Conservation (phyloP, 2,329 filamentous ascomycete genomes). For the Curvularia spicifera region DNA sequence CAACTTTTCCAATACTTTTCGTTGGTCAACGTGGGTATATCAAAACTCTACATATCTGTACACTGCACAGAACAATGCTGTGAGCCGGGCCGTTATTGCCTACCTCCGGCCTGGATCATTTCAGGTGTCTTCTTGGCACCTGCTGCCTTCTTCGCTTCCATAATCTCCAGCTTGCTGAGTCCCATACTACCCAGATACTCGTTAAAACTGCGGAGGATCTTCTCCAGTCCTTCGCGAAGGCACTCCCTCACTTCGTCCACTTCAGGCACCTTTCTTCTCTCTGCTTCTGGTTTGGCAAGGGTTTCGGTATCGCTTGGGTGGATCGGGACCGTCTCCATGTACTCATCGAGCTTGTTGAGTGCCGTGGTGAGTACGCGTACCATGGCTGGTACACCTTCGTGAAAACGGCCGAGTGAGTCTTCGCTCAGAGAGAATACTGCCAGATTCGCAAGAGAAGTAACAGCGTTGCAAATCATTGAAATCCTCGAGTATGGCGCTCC, state of each 20-base stretch:
- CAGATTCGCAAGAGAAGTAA: slow-evolving; percentile 72
- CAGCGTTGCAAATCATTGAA: slow-evolving; percentile 56
- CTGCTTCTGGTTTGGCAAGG: slow-evolving; percentile 52
- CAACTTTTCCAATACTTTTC: background rate
- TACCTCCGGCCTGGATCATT: slow-evolving; percentile 28
- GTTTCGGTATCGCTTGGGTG: slow-evolving; percentile 82
- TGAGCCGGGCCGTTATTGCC: background rate
- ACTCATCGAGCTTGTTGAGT: slow-evolving; percentile 71
- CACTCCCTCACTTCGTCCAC: slow-evolving; percentile 73
- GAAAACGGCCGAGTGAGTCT: slow-evolving; percentile 85
- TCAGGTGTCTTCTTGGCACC: slow-evolving; percentile 27
- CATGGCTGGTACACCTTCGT: slow-evolving; percentile 76
- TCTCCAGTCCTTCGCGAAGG: slow-evolving; percentile 68
- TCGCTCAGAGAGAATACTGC: slow-evolving; percentile 77
- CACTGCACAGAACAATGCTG: background rate
- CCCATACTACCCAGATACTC: slow-evolving; percentile 75
- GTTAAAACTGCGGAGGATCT: slow-evolving; percentile 74
- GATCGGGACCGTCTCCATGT: slow-evolving; percentile 64
- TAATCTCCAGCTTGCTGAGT: slow-evolving; percentile 72
- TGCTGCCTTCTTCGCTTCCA: slow-evolving; percentile 58
- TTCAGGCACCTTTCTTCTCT: slow-evolving; percentile 60
- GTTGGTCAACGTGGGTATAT: slow-evolving; percentile 1
- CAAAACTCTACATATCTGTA: slow-evolving; percentile 6
- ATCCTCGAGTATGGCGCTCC: slow-evolving; percentile 74
- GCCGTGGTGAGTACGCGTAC: slow-evolving; percentile 74